phyloP scores from a whole-genome alignment of 768 basidiomycete species.

The Suillus subluteus region DNA sequence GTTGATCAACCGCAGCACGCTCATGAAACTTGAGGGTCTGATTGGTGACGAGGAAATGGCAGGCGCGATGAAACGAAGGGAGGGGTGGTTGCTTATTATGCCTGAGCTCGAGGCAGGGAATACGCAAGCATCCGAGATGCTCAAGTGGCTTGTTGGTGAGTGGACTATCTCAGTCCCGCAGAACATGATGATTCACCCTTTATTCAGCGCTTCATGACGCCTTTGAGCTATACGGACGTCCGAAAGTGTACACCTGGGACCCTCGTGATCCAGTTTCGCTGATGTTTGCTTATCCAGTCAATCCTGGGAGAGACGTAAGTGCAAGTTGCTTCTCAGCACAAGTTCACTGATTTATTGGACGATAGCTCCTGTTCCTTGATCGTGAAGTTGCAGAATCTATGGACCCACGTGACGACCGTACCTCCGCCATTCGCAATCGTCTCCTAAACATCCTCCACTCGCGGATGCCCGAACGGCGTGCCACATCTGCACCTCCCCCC shows the following conservation, averaged over 20 bases:
- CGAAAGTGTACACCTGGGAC: constrained; percentile 87
- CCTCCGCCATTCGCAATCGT: constrained; percentile 65
- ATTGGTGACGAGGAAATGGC: constrained; percentile 78
- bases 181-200: constrained; percentile 17
- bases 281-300: constrained; percentile 95
- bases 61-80: constrained; percentile 66
- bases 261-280: constrained; percentile 78
- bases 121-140: constrained; percentile 77
- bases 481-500: constrained; percentile 16
- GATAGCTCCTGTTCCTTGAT: constrained; percentile 83
- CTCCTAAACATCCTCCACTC: constrained; percentile 65
- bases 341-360: constrained; percentile 20
- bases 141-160: constrained; percentile 89
- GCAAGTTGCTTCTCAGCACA: constrained; percentile 1
- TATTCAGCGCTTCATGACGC: constrained; percentile 77
- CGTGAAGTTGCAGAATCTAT: constrained; percentile 79
- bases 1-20: constrained; percentile 82
- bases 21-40: constrained; percentile 90
- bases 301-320: constrained; percentile 80
- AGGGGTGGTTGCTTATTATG: constrained; percentile 91
- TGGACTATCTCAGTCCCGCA: constrained; percentile 14
- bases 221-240: constrained; percentile 88
- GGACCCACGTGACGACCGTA: constrained; percentile 79
- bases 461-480: constrained; percentile 50
- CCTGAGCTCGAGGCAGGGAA: constrained; percentile 74